These are phyloP conservation scores for Chrysophaeum taylorii DNA, from an alignment of 352 stramenopile species.

Conservation along the genomic window DNA sequence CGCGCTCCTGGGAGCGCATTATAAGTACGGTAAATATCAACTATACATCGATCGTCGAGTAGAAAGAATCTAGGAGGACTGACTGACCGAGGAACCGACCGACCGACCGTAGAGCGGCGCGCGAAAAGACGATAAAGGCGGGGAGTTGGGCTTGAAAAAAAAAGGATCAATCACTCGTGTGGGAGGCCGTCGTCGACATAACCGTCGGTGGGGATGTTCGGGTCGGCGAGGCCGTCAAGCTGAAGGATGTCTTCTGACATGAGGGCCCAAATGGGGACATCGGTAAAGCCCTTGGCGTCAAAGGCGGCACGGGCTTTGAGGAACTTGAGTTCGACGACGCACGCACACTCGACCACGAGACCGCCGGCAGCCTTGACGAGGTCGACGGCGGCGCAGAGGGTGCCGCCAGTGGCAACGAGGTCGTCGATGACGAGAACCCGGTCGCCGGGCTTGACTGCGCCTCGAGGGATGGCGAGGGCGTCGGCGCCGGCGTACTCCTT, in stretches of 20 bases:
- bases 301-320: constrained; percentile 48
- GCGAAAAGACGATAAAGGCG: too few species aligned
- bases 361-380: constrained; percentile 66
- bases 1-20: too few species aligned
- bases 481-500: constrained; percentile 68
- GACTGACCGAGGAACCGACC: too few species aligned
- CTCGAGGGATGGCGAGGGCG: constrained; percentile 45
- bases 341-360: constrained; percentile 39
- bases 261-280: constrained; percentile 54
- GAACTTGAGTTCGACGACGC: constrained; percentile 88
- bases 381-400: constrained; percentile 67
- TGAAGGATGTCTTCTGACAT: constrained; percentile 52
- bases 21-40: too few species aligned
- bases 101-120: too few species aligned
- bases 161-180: constrained; percentile 48
- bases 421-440: constrained; percentile 92
- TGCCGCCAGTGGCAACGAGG: constrained; percentile 89
- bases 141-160: too few species aligned
- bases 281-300: constrained; percentile 32
- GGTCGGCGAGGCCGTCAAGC: constrained; percentile 31
- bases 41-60: too few species aligned
- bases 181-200: constrained; percentile 60
- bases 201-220: constrained; percentile 35
- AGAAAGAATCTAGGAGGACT: too few species aligned
- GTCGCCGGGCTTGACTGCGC: constrained; percentile 67